phyloP scores from a whole-genome alignment of 345 rosid genomes.

The Populus pruinosa region DNA sequence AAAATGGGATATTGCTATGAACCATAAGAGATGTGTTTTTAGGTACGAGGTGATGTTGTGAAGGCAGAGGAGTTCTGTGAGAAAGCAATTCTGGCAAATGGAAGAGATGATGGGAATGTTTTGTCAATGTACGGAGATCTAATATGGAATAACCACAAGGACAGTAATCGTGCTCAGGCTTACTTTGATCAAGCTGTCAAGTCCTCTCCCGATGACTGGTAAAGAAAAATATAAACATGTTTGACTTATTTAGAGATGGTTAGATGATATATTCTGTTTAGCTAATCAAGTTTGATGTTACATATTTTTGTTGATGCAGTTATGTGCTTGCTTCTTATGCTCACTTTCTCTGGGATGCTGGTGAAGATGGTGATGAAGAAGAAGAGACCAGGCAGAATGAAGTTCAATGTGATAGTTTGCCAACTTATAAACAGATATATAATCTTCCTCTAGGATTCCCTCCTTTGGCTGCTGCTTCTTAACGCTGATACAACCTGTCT shows the following conservation, averaged over 20 bases:
- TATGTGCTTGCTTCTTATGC: constrained; percentile 49
- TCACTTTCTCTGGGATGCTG: constrained; percentile 45
- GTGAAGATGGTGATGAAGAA: constrained; percentile 15
- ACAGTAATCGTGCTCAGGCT: constrained; percentile 40
- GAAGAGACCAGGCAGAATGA: constrained; percentile 4
- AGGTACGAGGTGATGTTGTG: constrained; percentile 38
- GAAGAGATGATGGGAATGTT: constrained; percentile 36
- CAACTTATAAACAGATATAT: constrained; percentile 2
- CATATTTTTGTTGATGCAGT: constrained; percentile 23
- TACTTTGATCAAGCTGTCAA: constrained; percentile 48
- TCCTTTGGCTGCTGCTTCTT: constrained; percentile 18
- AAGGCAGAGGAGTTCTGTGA: constrained; percentile 49
- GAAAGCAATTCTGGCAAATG: constrained; percentile 40
- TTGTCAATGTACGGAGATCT: constrained; percentile 50
- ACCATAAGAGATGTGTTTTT: not conserved
- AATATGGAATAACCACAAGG: constrained; percentile 47
- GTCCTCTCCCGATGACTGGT: constrained; percentile 53
- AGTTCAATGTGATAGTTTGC: not conserved
- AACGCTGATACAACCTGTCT: not conserved
- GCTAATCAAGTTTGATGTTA: too few relatives aligned
- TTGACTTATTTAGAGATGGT: not conserved
- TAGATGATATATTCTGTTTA: too few relatives aligned
- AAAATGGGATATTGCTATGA: too few relatives aligned
- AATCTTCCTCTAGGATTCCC: not conserved
- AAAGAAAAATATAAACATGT: not conserved